Evolutionary conservation across 768 basidiomycete species (phyloP), one percentile per base, ranked within the genome.

Genomic region (Amanita polypyramis): DNA sequence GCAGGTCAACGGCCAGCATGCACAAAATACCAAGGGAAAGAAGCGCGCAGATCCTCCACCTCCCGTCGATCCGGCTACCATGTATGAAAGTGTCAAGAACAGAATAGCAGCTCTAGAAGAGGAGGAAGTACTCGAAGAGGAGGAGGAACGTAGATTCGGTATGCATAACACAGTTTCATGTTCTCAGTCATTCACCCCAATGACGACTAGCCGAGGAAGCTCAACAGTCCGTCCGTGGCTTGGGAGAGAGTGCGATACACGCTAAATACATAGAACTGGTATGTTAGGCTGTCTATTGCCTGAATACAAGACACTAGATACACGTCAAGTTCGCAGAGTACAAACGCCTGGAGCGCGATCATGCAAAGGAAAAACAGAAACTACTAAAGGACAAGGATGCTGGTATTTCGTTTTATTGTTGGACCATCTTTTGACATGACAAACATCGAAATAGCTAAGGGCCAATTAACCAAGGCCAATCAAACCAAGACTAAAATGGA

Each of bases 291-390:
- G 14, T 30, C 30, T 12, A 44, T 50, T 51, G 11, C 46, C 44
- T 37, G 49, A 54, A 52, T 52, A 56, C 39, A 45, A 41, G 25
- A 25, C 21, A 36, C 50, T 54, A 57, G 50, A 53, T 48, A 49
- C 51, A 45, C 55, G 41, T 58, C 19, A 57, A 93, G 89, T 93
- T 91, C 64, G 86, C 88, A 57, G 89, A 92, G 63, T 69, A 89
- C 62, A 91, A 91, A 62, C 76, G 86, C 44, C 64, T 87, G 59
- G 90, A 93, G 65, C 77, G 90, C 54, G 89, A 91, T 60, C 85
- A 91, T 58, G 82, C 88, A 34, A 92, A 88, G 66, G 90, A 92
- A 71, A 91, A 87, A 64, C 89, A 92, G 69, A 92, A 92, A 59
- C 70, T 92, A 25, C 72, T 77, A 42, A 92, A 92, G 67, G 90